phyloP scores from a whole-genome alignment of 2,329 filamentous ascomycete species.

The Gliomastix tumulicola region DNA sequence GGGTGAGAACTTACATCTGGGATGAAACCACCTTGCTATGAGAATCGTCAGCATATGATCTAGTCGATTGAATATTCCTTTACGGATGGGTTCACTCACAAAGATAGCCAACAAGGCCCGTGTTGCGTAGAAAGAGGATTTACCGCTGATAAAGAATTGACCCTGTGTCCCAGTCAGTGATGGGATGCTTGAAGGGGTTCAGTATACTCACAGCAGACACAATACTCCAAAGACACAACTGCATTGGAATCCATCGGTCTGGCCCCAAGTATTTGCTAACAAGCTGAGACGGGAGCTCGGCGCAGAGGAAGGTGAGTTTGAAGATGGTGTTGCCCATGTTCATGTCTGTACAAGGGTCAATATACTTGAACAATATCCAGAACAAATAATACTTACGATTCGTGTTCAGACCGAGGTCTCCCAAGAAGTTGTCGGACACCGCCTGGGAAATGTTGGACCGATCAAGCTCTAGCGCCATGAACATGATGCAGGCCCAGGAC shows the following conservation, averaged over 20 bases:
- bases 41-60: not conserved
- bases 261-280: slow-evolving; percentile 51
- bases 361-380: no score
- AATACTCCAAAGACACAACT: slow-evolving; percentile 49
- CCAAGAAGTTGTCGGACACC: slow-evolving; percentile 38
- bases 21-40: slow-evolving; percentile 35
- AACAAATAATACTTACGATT: slow-evolving; percentile 17
- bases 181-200: no score
- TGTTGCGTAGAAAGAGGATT: slow-evolving; percentile 21
- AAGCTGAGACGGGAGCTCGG: slow-evolving; percentile 51
- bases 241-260: slow-evolving; percentile 53
- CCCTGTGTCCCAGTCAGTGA: no score
- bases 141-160: slow-evolving; percentile 20
- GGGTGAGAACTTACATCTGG: slow-evolving; percentile 18
- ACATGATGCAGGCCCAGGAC: slow-evolving; percentile 21
- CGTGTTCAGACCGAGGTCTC: slow-evolving; percentile 32
- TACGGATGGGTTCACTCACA: slow-evolving; percentile 29
- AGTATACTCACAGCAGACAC: no score
- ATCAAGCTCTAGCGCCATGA: slow-evolving; percentile 38
- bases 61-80: not conserved
- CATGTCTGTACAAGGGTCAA: slow-evolving; percentile 12
- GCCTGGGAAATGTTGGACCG: slow-evolving; percentile 39
- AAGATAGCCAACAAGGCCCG: slow-evolving; percentile 23
- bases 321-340: slow-evolving; percentile 25
- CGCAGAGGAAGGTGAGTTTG: slow-evolving; percentile 19